phyloP scores from a whole-genome alignment of 139 green algal species.

The Chlorella ohadii region DNA sequence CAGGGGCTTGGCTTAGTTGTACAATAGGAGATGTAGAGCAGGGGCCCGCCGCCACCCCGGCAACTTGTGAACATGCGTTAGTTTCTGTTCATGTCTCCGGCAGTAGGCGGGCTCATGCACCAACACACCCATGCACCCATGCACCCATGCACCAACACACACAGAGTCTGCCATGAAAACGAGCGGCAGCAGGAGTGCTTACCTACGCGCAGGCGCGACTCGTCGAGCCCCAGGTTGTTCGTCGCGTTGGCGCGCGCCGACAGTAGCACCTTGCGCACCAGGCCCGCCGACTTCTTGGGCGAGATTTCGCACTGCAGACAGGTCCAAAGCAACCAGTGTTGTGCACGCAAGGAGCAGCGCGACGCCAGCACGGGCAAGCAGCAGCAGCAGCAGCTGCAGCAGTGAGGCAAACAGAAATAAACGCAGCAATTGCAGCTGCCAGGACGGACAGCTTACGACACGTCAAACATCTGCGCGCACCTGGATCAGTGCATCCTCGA shows the following conservation, averaged over 20 bases:
- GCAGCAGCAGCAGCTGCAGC: not conserved
- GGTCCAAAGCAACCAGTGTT: no score
- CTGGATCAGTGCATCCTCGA: conserved; percentile 50
- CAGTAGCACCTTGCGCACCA: conserved; percentile 44
- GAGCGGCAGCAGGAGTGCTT: not conserved
- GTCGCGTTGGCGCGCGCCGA: conserved; percentile 51
- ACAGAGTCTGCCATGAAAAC: no score
- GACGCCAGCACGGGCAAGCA: not conserved
- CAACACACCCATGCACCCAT: no score
- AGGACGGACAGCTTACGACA: no score
- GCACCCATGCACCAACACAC: no score
- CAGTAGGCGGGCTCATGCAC: no score
- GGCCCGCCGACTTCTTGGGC: conserved; percentile 40
- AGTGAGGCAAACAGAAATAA: no score
- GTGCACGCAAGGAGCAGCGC: not conserved
- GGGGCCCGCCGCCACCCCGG: no score
- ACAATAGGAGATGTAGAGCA: not conserved
- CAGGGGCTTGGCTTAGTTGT: no score
- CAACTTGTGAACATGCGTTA: no score
- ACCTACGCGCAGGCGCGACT: conserved; percentile 36
- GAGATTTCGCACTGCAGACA: conserved; percentile 25
- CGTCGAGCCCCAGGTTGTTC: conserved; percentile 50
- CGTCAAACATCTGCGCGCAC: not conserved
- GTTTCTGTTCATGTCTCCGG: no score
- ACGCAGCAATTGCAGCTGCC: no score